Evolutionary conservation across 208 protist species (phyloP).

Genomic region (Blechomonas ayalai): DNA sequence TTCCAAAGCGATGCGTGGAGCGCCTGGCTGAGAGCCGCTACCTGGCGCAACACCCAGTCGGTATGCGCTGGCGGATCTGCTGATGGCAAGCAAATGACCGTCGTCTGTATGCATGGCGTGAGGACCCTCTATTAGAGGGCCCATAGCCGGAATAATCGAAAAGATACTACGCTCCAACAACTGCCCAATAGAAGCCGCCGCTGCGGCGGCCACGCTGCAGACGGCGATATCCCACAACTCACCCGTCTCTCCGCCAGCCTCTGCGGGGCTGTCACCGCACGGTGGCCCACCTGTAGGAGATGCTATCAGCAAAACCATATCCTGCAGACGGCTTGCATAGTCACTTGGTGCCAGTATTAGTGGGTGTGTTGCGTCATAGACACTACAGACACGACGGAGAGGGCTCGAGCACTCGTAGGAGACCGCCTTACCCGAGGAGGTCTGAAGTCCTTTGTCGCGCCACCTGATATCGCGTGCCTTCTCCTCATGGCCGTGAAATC

Average conservation of each 20-base stretch:
- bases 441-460: not conserved
- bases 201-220: slow-evolving; percentile 35
- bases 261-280: not conserved
- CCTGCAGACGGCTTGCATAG: slow-evolving; percentile 37
- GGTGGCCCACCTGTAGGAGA: not conserved
- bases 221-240: slow-evolving; percentile 9
- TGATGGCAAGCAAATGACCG: no score
- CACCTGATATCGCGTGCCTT: not conserved
- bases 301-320: slow-evolving; percentile 12
- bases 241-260: not conserved
- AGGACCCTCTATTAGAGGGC: no score
- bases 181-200: slow-evolving; percentile 52
- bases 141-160: no score
- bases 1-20: no score
- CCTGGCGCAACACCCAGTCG: no score
- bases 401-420: slow-evolving; percentile 4
- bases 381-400: not conserved
- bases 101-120: no score
- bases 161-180: slow-evolving; percentile 50
- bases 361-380: not conserved
- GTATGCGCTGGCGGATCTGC: no score
- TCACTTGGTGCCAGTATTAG: slow-evolving; percentile 29
- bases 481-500: slow-evolving; percentile 52
- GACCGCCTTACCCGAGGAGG: not conserved
- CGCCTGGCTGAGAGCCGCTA: no score